Conservation (phyloP, 2,329 filamentous ascomycete genomes). For the Diplodia corticola region DNA sequence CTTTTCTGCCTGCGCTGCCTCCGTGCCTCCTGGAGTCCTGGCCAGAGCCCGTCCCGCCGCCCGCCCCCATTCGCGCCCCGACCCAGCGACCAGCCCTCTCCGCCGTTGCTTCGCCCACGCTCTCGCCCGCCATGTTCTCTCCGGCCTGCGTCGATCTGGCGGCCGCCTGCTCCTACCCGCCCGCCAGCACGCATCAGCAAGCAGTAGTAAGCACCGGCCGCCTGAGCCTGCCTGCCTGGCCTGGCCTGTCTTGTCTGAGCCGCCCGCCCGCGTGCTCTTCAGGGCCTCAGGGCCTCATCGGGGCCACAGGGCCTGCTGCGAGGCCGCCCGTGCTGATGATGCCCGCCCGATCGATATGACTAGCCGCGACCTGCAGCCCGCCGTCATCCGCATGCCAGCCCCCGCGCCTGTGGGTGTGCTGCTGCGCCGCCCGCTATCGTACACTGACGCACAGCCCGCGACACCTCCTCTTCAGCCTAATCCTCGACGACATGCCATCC, state of each 20-base stretch:
- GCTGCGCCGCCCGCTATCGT: neutral
- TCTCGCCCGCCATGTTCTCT: neutral
- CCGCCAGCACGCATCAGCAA: constrained; percentile 54
- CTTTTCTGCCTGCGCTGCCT: neutral
- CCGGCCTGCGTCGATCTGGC: constrained; percentile 3
- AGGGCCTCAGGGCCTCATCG: no score
- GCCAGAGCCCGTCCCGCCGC: neutral
- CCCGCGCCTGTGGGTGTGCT: neutral
- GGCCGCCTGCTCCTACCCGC: constrained; percentile 38
- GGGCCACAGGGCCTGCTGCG: constrained; percentile 3
- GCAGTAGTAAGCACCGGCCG: constrained; percentile 49
- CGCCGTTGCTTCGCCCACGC: neutral
- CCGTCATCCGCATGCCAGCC: constrained; percentile 52
- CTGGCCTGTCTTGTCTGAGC: constrained; percentile 61
- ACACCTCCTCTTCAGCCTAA: constrained; percentile 54
- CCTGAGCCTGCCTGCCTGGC: constrained; percentile 52
- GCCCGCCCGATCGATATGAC: constrained; percentile 53
- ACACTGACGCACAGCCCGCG: constrained; percentile 49
- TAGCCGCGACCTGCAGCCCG: constrained; percentile 55
- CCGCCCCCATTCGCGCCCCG: no score
- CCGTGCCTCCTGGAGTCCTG: no score
- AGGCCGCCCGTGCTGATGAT: neutral
- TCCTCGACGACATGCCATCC: constrained; percentile 51
- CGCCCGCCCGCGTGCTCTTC: constrained; percentile 57
- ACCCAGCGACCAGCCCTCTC: neutral